Percentiles rank a stretch among this genome's conserved stretches.
Conservation (phyloP, 495 filamentous ascomycete species). For the Annulohypoxylon moriforme region DNA sequence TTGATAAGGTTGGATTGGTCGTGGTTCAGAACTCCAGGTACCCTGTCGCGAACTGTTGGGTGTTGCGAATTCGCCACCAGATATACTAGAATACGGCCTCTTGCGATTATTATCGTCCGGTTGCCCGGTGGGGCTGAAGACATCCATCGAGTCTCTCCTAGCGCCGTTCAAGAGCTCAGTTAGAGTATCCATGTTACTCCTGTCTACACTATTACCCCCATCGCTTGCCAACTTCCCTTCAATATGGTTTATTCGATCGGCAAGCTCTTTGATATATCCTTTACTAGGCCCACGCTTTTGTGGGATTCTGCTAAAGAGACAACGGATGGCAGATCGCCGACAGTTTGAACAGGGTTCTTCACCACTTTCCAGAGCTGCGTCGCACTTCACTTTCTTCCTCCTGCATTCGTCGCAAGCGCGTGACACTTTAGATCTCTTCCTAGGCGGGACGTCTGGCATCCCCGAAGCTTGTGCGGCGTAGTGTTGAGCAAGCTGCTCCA, state of each 20-base stretch:
- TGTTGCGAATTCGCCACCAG: constrained; percentile 52
- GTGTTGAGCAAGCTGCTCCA: constrained; percentile 47
- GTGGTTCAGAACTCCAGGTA: constrained; percentile 53
- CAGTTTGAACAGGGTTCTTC: constrained; percentile 89
- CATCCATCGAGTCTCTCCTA: constrained; percentile 53
- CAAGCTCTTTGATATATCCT: constrained; percentile 97
- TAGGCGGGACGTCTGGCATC: constrained; percentile 71
- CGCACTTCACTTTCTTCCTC: constrained; percentile 96
- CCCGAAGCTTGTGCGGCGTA: constrained; percentile 42
- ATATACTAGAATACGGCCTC: constrained; percentile 60
- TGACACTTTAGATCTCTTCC: constrained; percentile 91
- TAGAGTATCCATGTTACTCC: constrained; percentile 11
- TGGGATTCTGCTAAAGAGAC: constrained; percentile 90
- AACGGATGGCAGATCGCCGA: constrained; percentile 77
- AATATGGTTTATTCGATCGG: constrained; percentile 85
- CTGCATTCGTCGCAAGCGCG: constrained; percentile 95
- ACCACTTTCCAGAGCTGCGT: constrained; percentile 82
- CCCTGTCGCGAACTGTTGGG: constrained; percentile 48
- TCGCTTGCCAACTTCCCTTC: constrained; percentile 69
- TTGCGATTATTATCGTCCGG: constrained; percentile 55
- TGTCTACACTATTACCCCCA: constrained; percentile 44
- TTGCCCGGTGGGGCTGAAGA: constrained; percentile 49
- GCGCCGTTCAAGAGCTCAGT: constrained; percentile 47
- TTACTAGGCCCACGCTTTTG: constrained; percentile 97
- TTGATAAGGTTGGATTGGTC: constrained; percentile 55